Evolutionary conservation across 2,329 filamentous ascomycete species (phyloP), one percentile per base, ranked within the genome.

Genomic region (Tolypocladium amazonense): DNA sequence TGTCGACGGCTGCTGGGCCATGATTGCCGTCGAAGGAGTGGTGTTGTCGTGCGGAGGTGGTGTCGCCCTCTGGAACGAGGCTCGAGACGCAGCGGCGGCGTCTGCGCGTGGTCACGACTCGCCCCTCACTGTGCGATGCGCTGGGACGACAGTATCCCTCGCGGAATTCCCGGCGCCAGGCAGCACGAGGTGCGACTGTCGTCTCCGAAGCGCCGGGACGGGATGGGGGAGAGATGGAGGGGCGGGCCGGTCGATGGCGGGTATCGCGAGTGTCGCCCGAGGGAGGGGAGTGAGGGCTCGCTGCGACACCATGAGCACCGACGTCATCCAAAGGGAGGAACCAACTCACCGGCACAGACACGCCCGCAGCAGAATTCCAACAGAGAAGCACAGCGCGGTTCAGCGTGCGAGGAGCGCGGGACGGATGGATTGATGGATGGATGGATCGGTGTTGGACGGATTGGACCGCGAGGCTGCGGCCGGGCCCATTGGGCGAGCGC

Each of bases 1-100:
- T 27, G 82, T 82, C 37, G 81, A 76, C 41, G 80, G 75, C 58
- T 68, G 58, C 66, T 77, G 77, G 62, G 78, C 77, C 77, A 80
- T 80, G 60, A 52, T 69, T 63, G 47, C 7, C 33, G 7, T 6
- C 4, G 7, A 33, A 8, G 30, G 4, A 33, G 8, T n/a, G 11
- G 25, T 15, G 54, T 38, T 25, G 55, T 54, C 41, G 41, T 39
- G 33, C 30, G 43, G 12, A 4, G 2, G 15, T 41, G 20, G 41
- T 45, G 41, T 45, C 41, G 41, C 11, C 33, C 30, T 23, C 30
- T 23, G 9, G 30, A 37, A 23, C 47, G 20, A 23, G 4, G 4
- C 2, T 25, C 20, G 27, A 37, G 27, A 33, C 47, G 27, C 50
- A 37, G 50, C 50, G 15, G 12, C 30, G 20, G 20, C 20, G 27